Conservation (phyloP, 495 filamentous ascomycete species). For the Penicillium coprophilum region DNA sequence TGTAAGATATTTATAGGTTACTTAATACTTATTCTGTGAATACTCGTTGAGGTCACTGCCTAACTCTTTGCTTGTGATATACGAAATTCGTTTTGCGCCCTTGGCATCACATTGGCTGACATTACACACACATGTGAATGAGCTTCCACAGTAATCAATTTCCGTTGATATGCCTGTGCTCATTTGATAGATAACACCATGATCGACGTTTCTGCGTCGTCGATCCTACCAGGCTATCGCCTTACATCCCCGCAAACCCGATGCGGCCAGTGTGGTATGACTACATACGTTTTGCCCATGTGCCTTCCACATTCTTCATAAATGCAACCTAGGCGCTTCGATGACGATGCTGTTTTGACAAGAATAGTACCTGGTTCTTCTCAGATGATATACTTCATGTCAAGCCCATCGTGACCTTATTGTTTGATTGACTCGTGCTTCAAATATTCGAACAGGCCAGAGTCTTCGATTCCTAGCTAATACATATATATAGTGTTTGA, state of each 20-base stretch:
- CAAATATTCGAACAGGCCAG: too few relatives aligned
- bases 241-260: slow-evolving; percentile 6
- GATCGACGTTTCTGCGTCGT: slow-evolving; percentile 13
- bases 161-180: not conserved
- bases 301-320: not conserved
- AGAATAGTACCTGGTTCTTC: too few relatives aligned
- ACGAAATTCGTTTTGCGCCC: not conserved
- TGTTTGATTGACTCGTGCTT: too few relatives aligned
- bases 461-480: too few relatives aligned
- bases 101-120: slow-evolving; percentile 13
- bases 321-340: too few relatives aligned
- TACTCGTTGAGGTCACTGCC: not conserved
- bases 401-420: too few relatives aligned
- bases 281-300: not conserved
- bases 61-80: not conserved
- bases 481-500: too few relatives aligned
- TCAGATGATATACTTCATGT: too few relatives aligned
- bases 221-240: slow-evolving; percentile 4
- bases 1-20: not conserved
- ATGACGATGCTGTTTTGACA: too few relatives aligned
- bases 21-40: not conserved
- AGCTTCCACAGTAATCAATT: not conserved
- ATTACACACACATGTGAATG: not conserved
- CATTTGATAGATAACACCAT: not conserved
- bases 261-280: slow-evolving; percentile 10